Percentiles rank a stretch among this genome's conserved stretches.
Conservation (phyloP, 1,284 basidiomycete species). For the Apiotrichum mycotoxinovorans region DNA sequence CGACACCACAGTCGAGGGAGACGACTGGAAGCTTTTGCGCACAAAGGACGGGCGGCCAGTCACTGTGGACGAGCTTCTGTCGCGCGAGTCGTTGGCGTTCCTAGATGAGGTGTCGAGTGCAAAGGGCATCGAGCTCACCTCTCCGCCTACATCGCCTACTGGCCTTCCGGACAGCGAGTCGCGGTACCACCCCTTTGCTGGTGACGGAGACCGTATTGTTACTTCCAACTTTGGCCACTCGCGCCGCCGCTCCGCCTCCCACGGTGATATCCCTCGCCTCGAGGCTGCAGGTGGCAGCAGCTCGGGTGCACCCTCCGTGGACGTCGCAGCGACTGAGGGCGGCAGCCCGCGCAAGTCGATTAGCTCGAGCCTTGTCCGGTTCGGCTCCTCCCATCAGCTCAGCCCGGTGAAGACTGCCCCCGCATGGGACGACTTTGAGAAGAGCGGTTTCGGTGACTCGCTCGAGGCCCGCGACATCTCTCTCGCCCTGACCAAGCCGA, state of each 20-base stretch:
- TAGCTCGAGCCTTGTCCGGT: constrained; percentile 1
- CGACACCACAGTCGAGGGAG: constrained; percentile 6
- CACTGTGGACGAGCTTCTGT: constrained; percentile 18
- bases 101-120: constrained; percentile 12
- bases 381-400: constrained; percentile 7
- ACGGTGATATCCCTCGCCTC: constrained; percentile 13
- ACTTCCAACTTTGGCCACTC: not conserved
- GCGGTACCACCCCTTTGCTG: constrained; percentile 23
- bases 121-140: constrained; percentile 11
- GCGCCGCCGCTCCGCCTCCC: constrained; percentile 25
- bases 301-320: not conserved
- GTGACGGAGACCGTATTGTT: constrained; percentile 1
- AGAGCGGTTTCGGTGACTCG: constrained; percentile 25
- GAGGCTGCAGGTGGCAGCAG: not conserved
- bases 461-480: constrained; percentile 11
- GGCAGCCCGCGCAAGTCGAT: constrained; percentile 1
- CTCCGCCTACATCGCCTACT: constrained; percentile 2
- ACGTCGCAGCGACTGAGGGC: not conserved
- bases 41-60: constrained; percentile 1
- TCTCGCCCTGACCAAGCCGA: constrained; percentile 9
- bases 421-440: constrained; percentile 25
- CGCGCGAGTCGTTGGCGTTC: constrained; percentile 22
- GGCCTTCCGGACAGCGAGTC: constrained; percentile 4
- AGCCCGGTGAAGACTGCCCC: constrained; percentile 2
- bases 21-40: constrained; percentile 9